Evolutionary conservation across 2,329 filamentous ascomycete species (phyloP).

Genomic region (Neofusicoccum cordaticola): DNA sequence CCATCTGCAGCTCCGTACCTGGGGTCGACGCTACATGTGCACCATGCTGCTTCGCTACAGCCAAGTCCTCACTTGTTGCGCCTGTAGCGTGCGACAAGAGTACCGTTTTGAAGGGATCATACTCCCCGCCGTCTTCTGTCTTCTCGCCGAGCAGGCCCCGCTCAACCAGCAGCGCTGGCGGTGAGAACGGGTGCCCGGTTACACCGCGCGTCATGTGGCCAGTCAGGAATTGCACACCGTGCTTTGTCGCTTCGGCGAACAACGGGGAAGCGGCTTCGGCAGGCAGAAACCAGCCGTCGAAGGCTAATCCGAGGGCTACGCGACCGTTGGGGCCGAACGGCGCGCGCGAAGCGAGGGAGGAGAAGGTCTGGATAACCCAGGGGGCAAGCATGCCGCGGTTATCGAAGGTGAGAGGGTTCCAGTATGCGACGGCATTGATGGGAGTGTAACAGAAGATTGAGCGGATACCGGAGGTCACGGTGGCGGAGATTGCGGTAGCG

Average conservation of each 20-base stretch:
- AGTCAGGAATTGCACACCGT: constrained; percentile 43
- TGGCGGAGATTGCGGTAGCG: constrained; percentile 39
- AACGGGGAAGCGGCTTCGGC: constrained; percentile 36
- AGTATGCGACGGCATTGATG: background rate
- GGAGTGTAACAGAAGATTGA: constrained; percentile 23
- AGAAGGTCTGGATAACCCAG: constrained; percentile 39
- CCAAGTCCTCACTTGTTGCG: constrained; percentile 33
- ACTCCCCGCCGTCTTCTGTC: background rate
- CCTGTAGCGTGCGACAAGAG: constrained; percentile 43
- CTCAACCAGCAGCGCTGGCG: constrained; percentile 27
- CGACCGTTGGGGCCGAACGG: constrained; percentile 23
- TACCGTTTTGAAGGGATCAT: constrained; percentile 19
- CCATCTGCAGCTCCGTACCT: constrained; percentile 53
- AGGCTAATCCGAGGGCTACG: constrained; percentile 44
- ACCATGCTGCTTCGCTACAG: constrained; percentile 33
- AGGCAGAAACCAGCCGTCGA: constrained; percentile 43
- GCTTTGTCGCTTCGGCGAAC: constrained; percentile 37
- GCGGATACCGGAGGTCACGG: constrained; percentile 22
- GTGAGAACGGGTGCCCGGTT: constrained; percentile 15
- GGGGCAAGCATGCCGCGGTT: constrained; percentile 44
- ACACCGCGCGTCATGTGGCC: constrained; percentile 32
- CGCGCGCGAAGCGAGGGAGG: constrained; percentile 28
- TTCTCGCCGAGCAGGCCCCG: constrained; percentile 43
- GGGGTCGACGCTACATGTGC: constrained; percentile 47
- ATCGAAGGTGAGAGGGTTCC: constrained; percentile 46